phyloP scores from a whole-genome alignment of 2,329 filamentous ascomycete species.

The Mycosphaerelloides madeirae region DNA sequence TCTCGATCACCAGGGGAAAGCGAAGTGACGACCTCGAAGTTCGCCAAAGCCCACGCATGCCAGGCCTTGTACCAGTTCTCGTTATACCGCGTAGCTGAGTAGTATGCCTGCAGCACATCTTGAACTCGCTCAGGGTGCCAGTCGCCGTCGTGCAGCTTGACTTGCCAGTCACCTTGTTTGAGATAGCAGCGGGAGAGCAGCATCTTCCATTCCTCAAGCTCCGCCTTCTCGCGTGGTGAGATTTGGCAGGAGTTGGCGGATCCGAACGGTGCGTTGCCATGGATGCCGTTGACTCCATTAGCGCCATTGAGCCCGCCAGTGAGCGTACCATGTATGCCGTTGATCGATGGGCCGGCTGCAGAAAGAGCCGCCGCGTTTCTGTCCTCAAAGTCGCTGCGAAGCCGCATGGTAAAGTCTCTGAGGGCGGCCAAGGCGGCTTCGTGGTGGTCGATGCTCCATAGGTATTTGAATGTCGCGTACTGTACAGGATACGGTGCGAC shows the following conservation, averaged over 20 bases:
- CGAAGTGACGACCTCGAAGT: conserved; percentile 94
- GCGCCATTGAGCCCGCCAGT: conserved; percentile 32
- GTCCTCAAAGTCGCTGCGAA: conserved; percentile 55
- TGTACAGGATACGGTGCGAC: conserved; percentile 71
- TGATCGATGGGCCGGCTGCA: conserved; percentile 39
- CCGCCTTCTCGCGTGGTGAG: conserved; percentile 37
- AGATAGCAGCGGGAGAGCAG: conserved; percentile 93
- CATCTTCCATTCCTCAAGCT: conserved; percentile 56
- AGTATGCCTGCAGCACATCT: conserved; percentile 87
- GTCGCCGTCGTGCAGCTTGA: conserved; percentile 75
- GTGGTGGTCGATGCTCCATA: conserved; percentile 79
- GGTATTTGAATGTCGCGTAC: conserved; percentile 95
- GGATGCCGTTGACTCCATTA: conserved; percentile 39
- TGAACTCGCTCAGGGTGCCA: conserved; percentile 84
- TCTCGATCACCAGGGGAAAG: conserved; percentile 63
- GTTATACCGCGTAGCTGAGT: conserved; percentile 88
- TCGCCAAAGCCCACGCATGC: conserved; percentile 97
- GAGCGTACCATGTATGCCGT: conserved; percentile 37
- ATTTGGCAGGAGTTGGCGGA: conserved; percentile 23
- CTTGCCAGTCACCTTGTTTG: conserved; percentile 94
- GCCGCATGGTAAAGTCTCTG: conserved; percentile 56
- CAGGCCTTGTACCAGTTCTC: conserved; percentile 97
- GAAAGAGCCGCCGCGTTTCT: conserved; percentile 33
- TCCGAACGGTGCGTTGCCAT: conserved; percentile 31
- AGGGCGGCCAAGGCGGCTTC: conserved; percentile 57